These are phyloP conservation scores for Scleroderma bovista DNA, from an alignment of 768 basidiomycete species.

Conservation along the genomic window DNA sequence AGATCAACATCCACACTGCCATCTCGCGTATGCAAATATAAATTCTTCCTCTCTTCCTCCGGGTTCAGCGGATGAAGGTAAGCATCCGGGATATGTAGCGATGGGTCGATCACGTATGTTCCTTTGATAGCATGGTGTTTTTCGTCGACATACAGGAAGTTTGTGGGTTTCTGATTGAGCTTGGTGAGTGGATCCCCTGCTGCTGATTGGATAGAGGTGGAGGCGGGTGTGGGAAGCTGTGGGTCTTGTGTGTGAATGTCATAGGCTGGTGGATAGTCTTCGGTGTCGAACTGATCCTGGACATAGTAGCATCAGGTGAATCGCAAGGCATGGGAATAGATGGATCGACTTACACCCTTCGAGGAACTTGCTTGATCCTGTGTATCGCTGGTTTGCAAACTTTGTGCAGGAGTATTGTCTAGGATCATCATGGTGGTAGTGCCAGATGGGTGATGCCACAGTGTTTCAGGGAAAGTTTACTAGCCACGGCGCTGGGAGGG, in stretches of 20 bases:
- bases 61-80: slow-evolving; percentile 8
- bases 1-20: slow-evolving; percentile 36
- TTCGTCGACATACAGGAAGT: slow-evolving; percentile 6
- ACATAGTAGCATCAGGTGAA: neutral
- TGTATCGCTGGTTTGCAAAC: no score
- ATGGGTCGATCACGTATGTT: slow-evolving; percentile 13
- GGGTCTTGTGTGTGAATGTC: neutral
- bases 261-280: slow-evolving; percentile 8
- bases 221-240: neutral
- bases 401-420: no score
- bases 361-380: no score
- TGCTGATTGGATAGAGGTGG: neutral
- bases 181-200: neutral
- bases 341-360: neutral
- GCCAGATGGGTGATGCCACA: no score
- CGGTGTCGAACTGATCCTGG: neutral
- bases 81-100: slow-evolving; percentile 7
- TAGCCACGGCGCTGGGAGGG: no score
- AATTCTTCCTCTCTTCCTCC: slow-evolving; percentile 30
- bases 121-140: slow-evolving; percentile 7
- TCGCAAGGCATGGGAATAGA: neutral
- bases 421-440: no score
- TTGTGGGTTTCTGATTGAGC: slow-evolving; percentile 4
- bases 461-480: no score
- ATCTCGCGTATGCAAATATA: slow-evolving; percentile 29